These are phyloP conservation scores for Daldinia childiae DNA, from an alignment of 495 filamentous ascomycete genomes.

Conservation along the genomic window DNA sequence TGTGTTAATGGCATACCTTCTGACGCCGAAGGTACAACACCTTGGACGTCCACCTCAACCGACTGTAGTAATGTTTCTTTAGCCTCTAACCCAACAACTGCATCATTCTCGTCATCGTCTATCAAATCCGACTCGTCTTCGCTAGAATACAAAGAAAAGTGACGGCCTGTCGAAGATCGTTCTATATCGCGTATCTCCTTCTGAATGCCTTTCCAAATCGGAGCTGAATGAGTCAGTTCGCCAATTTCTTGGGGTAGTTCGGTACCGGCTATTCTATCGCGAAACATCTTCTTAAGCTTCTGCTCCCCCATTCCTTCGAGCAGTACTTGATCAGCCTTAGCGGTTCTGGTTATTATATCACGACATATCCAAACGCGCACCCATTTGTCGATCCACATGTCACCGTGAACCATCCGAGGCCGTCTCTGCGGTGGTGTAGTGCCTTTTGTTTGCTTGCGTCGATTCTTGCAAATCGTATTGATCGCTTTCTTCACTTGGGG, in stretches of 20 bases:
- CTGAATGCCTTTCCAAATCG: constrained; percentile 30
- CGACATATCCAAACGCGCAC: constrained; percentile 30
- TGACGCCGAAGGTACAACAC: not conserved
- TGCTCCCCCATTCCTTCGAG: constrained; percentile 27
- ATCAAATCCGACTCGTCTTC: constrained; percentile 20
- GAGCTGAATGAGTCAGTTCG: constrained; percentile 14
- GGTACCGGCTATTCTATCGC: constrained; percentile 18
- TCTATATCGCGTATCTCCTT: constrained; percentile 16
- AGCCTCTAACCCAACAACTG: not conserved
- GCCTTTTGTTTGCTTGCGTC: constrained; percentile 24
- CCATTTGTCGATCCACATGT: constrained; percentile 33
- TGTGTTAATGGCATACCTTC: not conserved
- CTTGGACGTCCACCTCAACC: constrained; percentile 11
- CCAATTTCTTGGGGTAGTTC: constrained; percentile 23
- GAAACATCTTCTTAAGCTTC: constrained; percentile 26
- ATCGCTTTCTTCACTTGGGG: constrained; percentile 19
- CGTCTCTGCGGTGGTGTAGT: constrained; percentile 10
- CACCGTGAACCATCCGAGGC: constrained; percentile 9
- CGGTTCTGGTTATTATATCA: constrained; percentile 14
- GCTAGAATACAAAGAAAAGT: constrained; percentile 3
- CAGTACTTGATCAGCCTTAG: constrained; percentile 15
- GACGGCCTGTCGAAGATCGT: constrained; percentile 10
- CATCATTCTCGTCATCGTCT: constrained; percentile 17
- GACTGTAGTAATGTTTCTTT: constrained; percentile 11
- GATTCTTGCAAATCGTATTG: constrained; percentile 23